Percentiles rank a stretch among this genome's conserved stretches.
phyloP scores from a whole-genome alignment of 805 yeast species.

The Sporopachydermia lactativora region DNA sequence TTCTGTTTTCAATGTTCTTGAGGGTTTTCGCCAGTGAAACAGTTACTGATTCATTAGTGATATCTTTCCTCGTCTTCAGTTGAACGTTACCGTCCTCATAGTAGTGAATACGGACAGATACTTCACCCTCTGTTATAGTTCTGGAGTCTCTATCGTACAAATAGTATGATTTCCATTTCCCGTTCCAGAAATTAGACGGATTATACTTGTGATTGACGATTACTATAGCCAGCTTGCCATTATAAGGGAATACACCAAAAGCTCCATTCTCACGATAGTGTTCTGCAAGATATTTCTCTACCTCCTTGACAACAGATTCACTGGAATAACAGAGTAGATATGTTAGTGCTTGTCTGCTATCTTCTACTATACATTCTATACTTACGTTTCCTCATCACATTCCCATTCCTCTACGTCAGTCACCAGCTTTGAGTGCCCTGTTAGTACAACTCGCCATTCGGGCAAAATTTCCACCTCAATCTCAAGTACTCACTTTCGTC shows the following conservation, averaged over 20 bases:
- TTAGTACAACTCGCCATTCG: conserved; percentile 37
- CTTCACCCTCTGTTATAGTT: conserved; percentile 31
- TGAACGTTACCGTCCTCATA: conserved; percentile 94
- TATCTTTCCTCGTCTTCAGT: conserved; percentile 34
- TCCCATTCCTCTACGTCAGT: too few relatives aligned
- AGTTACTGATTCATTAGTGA: conserved; percentile 16
- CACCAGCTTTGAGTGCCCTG: conserved; percentile 27
- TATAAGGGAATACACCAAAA: conserved; percentile 27
- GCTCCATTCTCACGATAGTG: conserved; percentile 52
- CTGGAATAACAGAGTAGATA: too few relatives aligned
- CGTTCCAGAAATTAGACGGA: conserved; percentile 74
- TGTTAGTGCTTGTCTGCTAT: too few relatives aligned
- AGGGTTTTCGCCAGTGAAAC: conserved; percentile 32
- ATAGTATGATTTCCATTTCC: conserved; percentile 72
- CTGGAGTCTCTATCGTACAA: conserved; percentile 21
- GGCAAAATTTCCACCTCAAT: conserved; percentile 34
- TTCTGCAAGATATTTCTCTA: conserved; percentile 40
- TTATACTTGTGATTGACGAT: conserved; percentile 62
- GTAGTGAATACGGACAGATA: conserved; percentile 71
- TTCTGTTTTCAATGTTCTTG: conserved; percentile 38
- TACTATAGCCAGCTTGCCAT: conserved; percentile 27
- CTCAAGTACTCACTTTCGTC: conserved; percentile 22
- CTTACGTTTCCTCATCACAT: too few relatives aligned
- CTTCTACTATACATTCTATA: too few relatives aligned
- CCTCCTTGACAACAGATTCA: too few relatives aligned